Percentiles rank a stretch among this genome's conserved stretches.
Conservation (phyloP, 108 stramenopile genomes). For the Schizochytrium sp. region DNA sequence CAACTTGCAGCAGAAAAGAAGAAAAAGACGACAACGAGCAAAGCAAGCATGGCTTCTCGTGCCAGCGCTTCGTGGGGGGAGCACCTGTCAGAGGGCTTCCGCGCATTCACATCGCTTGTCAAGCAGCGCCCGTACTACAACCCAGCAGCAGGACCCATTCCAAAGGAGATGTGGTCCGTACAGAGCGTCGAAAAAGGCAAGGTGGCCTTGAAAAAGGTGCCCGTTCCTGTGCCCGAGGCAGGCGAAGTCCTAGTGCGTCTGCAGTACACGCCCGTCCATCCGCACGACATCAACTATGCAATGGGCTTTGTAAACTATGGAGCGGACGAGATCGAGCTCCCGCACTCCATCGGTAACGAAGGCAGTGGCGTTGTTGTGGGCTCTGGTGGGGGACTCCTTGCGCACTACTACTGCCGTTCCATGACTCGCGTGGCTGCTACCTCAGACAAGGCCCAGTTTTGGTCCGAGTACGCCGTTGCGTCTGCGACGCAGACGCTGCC, state of each 20-base stretch:
- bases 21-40: too few relatives aligned
- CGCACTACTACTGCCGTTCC: background rate
- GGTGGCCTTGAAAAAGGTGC: constrained; percentile 42
- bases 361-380: constrained; percentile 49
- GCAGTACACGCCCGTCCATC: constrained; percentile 42
- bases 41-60: too few relatives aligned
- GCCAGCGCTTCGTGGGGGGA: too few relatives aligned
- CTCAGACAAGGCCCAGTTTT: constrained; percentile 15
- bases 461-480: constrained; percentile 42
- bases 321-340: background rate
- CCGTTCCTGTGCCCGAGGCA: constrained; percentile 31
- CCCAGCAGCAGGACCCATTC: background rate
- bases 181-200: constrained; percentile 37
- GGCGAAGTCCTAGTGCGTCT: constrained; percentile 39
- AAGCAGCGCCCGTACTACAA: background rate
- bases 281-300: constrained; percentile 26
- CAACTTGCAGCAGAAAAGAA: too few relatives aligned
- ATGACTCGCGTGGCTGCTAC: constrained; percentile 31
- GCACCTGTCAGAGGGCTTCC: too few relatives aligned
- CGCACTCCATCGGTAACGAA: constrained; percentile 47
- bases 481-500: constrained; percentile 31
- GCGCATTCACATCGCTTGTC: too few relatives aligned
- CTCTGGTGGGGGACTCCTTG: constrained; percentile 37
- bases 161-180: constrained; percentile 3
- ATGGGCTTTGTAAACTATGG: constrained; percentile 9